phyloP scores from a whole-genome alignment of 495 filamentous ascomycete genomes.

The Neurospora sp. region DNA sequence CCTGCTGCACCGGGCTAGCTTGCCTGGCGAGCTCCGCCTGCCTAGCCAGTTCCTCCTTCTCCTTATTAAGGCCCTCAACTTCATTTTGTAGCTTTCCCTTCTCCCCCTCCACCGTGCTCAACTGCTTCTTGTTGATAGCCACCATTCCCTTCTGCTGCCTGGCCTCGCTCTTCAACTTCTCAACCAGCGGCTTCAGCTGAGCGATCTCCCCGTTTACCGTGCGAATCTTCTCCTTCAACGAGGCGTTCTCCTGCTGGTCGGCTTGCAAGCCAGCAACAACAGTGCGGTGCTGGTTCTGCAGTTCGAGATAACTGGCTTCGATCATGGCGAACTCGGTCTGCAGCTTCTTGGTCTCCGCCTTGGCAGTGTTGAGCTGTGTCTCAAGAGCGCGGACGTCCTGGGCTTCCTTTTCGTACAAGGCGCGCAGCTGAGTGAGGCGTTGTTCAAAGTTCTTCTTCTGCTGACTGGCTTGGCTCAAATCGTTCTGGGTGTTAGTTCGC shows the following conservation, averaged over 20 bases:
- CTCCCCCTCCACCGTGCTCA: slow-evolving; percentile 78
- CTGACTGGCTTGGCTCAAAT: slow-evolving; percentile 62
- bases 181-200: slow-evolving; percentile 75
- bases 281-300: slow-evolving; percentile 76
- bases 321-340: slow-evolving; percentile 71
- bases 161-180: slow-evolving; percentile 80
- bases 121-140: slow-evolving; percentile 96
- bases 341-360: slow-evolving; percentile 71
- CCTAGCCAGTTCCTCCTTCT: slow-evolving; percentile 44
- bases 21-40: slow-evolving; percentile 27
- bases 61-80: slow-evolving; percentile 56
- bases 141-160: slow-evolving; percentile 92
- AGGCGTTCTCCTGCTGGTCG: slow-evolving; percentile 81
- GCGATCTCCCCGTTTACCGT: slow-evolving; percentile 69
- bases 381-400: slow-evolving; percentile 76
- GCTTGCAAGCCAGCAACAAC: slow-evolving; percentile 61
- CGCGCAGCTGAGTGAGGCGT: slow-evolving; percentile 70
- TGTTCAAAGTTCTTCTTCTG: slow-evolving; percentile 91
- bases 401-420: slow-evolving; percentile 87
- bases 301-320: slow-evolving; percentile 71
- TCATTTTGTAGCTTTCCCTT: slow-evolving; percentile 74
- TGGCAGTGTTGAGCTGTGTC: slow-evolving; percentile 63
- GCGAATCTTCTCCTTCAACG: slow-evolving; percentile 78
- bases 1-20: slow-evolving; percentile 27
- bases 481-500: slow-evolving; percentile 63